Conservation (phyloP, 1,284 basidiomycete genomes). For the Phlebopus sp. region DNA sequence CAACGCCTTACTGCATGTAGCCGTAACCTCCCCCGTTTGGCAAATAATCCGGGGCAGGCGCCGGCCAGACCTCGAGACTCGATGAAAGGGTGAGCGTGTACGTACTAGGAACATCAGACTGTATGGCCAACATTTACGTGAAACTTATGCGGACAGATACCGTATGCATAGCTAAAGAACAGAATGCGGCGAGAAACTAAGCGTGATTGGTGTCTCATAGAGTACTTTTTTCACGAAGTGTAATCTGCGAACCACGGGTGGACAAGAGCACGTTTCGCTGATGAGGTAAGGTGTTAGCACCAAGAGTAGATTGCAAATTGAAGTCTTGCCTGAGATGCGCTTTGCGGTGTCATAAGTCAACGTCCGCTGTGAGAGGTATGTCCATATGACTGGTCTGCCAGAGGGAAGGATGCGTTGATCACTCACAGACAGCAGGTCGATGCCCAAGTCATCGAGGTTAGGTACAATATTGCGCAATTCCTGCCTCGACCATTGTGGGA, state of each 20-base stretch:
- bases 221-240: slow-evolving; percentile 23
- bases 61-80: neutral
- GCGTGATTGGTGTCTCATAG: neutral
- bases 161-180: slow-evolving; percentile 2
- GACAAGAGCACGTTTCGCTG: slow-evolving; percentile 81
- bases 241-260: slow-evolving; percentile 81
- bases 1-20: slow-evolving; percentile 12
- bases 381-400: slow-evolving; percentile 7
- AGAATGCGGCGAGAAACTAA: slow-evolving; percentile 1
- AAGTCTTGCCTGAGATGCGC: slow-evolving; percentile 79
- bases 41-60: slow-evolving; percentile 19
- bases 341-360: slow-evolving; percentile 92
- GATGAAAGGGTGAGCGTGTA: slow-evolving; percentile 10
- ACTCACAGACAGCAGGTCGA: slow-evolving; percentile 75
- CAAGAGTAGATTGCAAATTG: slow-evolving; percentile 3
- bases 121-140: slow-evolving; percentile 13
- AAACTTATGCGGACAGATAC: slow-evolving; percentile 1
- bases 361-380: slow-evolving; percentile 51
- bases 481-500: slow-evolving; percentile 88
- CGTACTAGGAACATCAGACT: slow-evolving; percentile 24
- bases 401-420: neutral
- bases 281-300: slow-evolving; percentile 3
- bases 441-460: slow-evolving; percentile 66
- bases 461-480: slow-evolving; percentile 69
- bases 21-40: slow-evolving; percentile 23